Evolutionary conservation across 139 green algal genomes (phyloP), one percentile per base, ranked within the genome.

Genomic region (Chlamydomonas sphaeroides): DNA sequence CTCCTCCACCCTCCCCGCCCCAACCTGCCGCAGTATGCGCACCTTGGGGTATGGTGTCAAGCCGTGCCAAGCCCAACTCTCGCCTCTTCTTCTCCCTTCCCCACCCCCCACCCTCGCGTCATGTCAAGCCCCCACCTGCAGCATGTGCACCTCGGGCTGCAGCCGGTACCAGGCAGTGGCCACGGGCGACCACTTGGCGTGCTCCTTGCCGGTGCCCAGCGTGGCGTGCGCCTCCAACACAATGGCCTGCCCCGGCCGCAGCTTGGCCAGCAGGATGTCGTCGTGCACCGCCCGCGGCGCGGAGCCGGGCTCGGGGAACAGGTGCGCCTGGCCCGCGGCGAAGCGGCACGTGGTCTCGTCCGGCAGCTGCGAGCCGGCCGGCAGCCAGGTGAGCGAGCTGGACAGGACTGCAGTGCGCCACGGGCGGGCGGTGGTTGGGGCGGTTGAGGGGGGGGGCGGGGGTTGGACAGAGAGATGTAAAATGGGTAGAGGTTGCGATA

Each of bases 111-210:
- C n/a, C n/a, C n/a, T n/a, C n/a, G n/a, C n/a, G n/a, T n/a, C 42
- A 51, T 35, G 8, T 39, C 32, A 62, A 59, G 21, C 51, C n/a
- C 85, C 41, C 72, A 90, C 87, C 84, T 95, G 85, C 33, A 96
- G 71, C 45, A 98, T 72, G 39, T 91, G 85, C 30, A 99, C 89
- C 81, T 98, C 95, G 2, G 96, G 96, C 32, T 94, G 90, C 69
- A 99, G 84, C 36, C 91, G 80, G 88, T 98, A 99, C 92, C 93
- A 98, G 5, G 96, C 94, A 15, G 97, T 99, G 4, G 95, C 96
- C 6, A 99, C 97, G 8, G 97, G 97, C 0, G 94, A 98, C 95
- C 96, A 99, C 90, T 99, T 99, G 67, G 97, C 97, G 86, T 99
- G 97, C 57, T 97, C 93, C 57, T 92, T 91, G 21, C 97, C 97